phyloP scores from a whole-genome alignment of 441 rosid genomes.

The Brassica hybrid region DNA sequence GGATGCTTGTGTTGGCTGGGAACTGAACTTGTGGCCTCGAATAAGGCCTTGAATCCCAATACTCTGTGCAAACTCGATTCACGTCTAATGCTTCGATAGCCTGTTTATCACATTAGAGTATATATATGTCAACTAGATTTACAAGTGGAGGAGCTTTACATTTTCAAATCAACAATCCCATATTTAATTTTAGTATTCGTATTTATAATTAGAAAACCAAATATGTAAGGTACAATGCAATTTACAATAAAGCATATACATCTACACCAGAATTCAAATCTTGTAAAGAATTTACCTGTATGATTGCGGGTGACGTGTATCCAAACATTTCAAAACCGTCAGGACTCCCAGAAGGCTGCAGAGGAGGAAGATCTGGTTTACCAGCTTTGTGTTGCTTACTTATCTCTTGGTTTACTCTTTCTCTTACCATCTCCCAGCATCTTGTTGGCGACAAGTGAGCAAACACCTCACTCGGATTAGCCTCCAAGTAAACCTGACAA shows the following conservation, averaged over 20 bases:
- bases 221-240: conserved; percentile 10
- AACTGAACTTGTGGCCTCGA: too few relatives aligned
- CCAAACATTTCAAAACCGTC: conserved; percentile 44
- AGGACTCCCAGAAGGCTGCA: conserved; percentile 68
- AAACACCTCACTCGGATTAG: conserved; percentile 79
- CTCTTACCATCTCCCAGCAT: conserved; percentile 99
- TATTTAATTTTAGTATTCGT: not conserved
- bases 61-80: too few relatives aligned
- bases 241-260: not conserved
- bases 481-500: conserved; percentile 88
- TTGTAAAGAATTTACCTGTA: too few relatives aligned
- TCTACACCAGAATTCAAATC: too few relatives aligned
- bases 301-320: not conserved
- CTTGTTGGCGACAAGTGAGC: conserved; percentile 79
- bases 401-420: conserved; percentile 93
- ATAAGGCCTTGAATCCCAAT: too few relatives aligned
- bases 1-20: not conserved
- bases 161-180: not conserved
- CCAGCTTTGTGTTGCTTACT: conserved; percentile 84
- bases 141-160: not conserved
- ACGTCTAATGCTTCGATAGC: too few relatives aligned
- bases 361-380: conserved; percentile 76
- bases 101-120: not conserved
- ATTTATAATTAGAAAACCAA: not conserved
- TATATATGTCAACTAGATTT: not conserved